Conservation (phyloP, 768 basidiomycete species). For the Trichaptum fuscoviolaceum region DNA sequence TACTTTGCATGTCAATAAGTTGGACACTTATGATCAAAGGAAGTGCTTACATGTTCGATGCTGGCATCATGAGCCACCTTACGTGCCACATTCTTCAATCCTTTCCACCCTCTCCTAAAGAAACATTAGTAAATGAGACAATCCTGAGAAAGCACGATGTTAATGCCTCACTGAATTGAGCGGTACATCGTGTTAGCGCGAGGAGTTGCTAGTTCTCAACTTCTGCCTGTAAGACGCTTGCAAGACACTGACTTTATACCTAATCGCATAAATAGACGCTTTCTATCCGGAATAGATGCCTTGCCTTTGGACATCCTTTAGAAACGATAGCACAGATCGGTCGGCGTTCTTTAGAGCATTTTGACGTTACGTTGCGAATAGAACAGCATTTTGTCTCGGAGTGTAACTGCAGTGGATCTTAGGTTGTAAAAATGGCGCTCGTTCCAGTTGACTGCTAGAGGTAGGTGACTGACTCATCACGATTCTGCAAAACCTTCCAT, state of each 20-base stretch:
- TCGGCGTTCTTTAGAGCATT: background rate
- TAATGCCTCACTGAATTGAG: background rate
- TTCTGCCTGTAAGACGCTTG: background rate
- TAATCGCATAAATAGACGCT: background rate
- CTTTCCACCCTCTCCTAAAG: background rate
- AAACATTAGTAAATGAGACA: background rate
- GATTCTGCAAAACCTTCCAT: too few relatives aligned
- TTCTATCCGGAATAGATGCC: background rate
- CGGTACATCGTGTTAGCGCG: background rate
- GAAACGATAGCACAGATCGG: background rate
- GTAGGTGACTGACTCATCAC: too few relatives aligned
- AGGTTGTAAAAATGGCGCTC: too few relatives aligned
- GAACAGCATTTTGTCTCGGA: background rate
- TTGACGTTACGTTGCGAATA: background rate
- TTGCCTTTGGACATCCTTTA: background rate
- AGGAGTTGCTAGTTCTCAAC: background rate
- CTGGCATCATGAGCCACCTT: background rate
- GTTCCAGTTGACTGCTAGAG: too few relatives aligned
- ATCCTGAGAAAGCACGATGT: too few relatives aligned
- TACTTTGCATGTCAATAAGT: too few relatives aligned
- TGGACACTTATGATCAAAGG: background rate
- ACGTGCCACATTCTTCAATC: background rate
- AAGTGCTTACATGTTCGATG: background rate
- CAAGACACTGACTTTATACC: background rate
- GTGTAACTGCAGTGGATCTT: too few relatives aligned